Percentiles rank a stretch among this genome's conserved stretches.
Evolutionary conservation across 2,329 filamentous ascomycete species (phyloP).

Genomic region (Apiospora phragmitis): DNA sequence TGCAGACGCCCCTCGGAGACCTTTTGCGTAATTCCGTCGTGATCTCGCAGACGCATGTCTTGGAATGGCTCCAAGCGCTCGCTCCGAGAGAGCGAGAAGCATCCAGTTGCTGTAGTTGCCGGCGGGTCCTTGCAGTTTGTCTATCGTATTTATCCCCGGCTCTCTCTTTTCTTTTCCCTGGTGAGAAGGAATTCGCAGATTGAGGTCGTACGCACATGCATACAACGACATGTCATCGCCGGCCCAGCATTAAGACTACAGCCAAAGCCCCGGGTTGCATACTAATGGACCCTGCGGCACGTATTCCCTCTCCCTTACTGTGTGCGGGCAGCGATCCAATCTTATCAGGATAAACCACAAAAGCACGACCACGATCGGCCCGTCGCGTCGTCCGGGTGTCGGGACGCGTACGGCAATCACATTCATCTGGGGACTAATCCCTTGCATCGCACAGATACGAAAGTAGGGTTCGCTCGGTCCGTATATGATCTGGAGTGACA

Average conservation of each 20-base stretch:
- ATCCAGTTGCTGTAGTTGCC: neutral
- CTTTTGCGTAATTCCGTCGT: slow-evolving; percentile 1
- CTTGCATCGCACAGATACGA: neutral
- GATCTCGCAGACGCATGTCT: slow-evolving; percentile 7
- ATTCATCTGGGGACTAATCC: neutral
- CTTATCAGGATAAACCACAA: no score
- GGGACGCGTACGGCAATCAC: neutral
- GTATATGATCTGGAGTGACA: neutral
- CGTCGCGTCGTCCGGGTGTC: neutral
- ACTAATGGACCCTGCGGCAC: neutral
- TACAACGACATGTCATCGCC: neutral
- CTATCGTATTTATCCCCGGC: neutral
- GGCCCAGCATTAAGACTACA: neutral
- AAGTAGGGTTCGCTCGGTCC: neutral
- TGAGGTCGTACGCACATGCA: neutral
- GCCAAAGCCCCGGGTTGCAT: neutral
- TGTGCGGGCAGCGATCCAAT: neutral
- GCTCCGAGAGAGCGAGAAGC: neutral
- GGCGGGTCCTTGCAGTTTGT: neutral
- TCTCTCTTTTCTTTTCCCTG: neutral
- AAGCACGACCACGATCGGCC: neutral
- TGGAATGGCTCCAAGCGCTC: neutral
- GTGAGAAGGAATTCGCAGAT: neutral
- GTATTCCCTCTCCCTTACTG: neutral
- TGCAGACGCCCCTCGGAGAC: slow-evolving; percentile 3